Base-by-base conservation (phyloP, 495 filamentous ascomycete species). In the Zalerion maritima region DNA sequence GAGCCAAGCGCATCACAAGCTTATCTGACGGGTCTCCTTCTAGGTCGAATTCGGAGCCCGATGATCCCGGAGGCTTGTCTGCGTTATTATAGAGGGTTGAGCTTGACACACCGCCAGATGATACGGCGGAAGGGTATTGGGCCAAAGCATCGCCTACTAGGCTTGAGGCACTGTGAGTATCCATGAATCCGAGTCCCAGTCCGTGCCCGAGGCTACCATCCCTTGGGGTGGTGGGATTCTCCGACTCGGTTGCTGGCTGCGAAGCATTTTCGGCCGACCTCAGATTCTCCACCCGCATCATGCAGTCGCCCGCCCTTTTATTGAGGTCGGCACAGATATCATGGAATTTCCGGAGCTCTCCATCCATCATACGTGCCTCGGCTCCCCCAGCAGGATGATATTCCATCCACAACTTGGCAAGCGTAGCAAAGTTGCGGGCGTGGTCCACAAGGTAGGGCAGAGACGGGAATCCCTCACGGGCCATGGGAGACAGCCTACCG, bases 371-470 rank as follows among this genome's bases (percentile, higher is more conserved):
- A n/a, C 58, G 47, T 12, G 63, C 57, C 18, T 57, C 53, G 15
- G 45, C 61, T 19, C 38, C 41, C 4, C 49, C 29, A 13, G 48
- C 34, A 10, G 61, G 35, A 18, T 37, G 44, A 7, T 46, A 46
- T 21, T 84, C 78, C 10, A 89, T 65, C 89, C 89, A 99, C 19
- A 96, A 64, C 32, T 76, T 75, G 26, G 92, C 78, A 11, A 99
- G 55, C n/a, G 74, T 75, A 6, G 89, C 85, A 44, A 81, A 94
- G 48, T 78, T 83, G 29, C 83, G 72, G 3, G 84, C 72, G 34
- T 87, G 77, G 40, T 99, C 89, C 43, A 99, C 81, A 8, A 99
- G 67, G 47, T 93, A 94, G 1, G 89, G 89, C 15, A 99, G 69
- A 18, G 79, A 86, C 5, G 87, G 91, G 39, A 94, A 96, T 0